Conservation (phyloP, 208 protist genomes). For the Wallacemonas sp. region DNA sequence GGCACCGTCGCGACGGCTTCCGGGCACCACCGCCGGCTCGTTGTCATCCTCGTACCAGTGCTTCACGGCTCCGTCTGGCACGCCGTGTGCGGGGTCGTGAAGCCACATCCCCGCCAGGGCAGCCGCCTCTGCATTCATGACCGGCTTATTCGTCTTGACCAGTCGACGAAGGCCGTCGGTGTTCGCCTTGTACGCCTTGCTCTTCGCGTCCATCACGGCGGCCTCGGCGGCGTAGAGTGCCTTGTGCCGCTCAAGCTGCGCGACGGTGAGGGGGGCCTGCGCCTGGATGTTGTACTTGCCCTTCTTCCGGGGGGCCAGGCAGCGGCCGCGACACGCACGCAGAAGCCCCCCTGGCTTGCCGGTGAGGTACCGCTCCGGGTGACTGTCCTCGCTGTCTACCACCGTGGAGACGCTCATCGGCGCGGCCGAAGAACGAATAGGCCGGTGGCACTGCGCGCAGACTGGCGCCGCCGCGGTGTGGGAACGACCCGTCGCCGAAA, state of each 20-base stretch:
- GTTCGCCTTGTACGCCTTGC: not conserved
- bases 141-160: slow-evolving; percentile 22
- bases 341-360: not conserved
- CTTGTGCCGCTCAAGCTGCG: slow-evolving; percentile 1
- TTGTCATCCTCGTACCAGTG: slow-evolving; percentile 1
- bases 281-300: slow-evolving; percentile 3
- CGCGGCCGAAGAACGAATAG: not conserved
- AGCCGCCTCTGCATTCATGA: slow-evolving; percentile 21
- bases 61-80: not conserved
- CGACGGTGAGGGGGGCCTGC: not conserved
- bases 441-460: not conserved
- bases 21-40: slow-evolving; percentile 6
- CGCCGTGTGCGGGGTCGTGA: not conserved
- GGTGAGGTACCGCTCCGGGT: not conserved
- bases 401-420: no score
- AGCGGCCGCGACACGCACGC: not conserved
- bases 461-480: not conserved
- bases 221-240: slow-evolving; percentile 1
- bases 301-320: not conserved
- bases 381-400: not conserved
- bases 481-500: no score
- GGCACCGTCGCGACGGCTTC: slow-evolving; percentile 22
- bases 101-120: not conserved
- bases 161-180: slow-evolving; percentile 17
- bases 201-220: not conserved